Base-by-base conservation (phyloP, 1,284 basidiomycete species). In the Gastroboletus turbinatus region DNA sequence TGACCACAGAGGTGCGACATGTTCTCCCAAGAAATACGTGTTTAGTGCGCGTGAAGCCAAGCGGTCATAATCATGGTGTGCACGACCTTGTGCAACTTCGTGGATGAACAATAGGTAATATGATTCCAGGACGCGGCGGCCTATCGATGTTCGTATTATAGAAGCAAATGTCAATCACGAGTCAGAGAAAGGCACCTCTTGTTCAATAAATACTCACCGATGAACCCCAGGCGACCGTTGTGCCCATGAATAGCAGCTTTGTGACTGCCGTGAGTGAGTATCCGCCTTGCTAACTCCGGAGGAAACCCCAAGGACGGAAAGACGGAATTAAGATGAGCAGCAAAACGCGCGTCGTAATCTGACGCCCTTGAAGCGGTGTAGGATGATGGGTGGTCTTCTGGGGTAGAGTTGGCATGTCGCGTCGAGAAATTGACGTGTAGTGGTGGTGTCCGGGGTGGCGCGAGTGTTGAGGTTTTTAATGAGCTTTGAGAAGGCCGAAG, bases 221-320 rank as follows among this genome's bases (percentile, higher is more conserved):
- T 77, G 63, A 92, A 92, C 35, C 80, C 76, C 39, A 89, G 70
- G 10, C 83, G 81, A 44, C 78, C 82, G 63, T 91, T 92, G 69
- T 91, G 87, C 2, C 88, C 87, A 52, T 82, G 69, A 45, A 75
- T 67, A 30, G 86, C 83, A 56, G 81, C 77, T 48, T 76, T 78
- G 69, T 90, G 89, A 72, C 87, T 90, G 6, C 78, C 77, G 67
- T 92, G 90, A 3, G 90, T 92, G 59, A 92, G 74, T 64, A 90
- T 79, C 57, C 89, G 82, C 60, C 78, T 76, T 8, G 88, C 85
- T 38, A 90, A 76, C 60, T 88, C 85, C 9, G 77, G 75, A 8
- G 87, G 82, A 68, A 92, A 92, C 50, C 82, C 74, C 50, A 92
- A 74, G 21, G 85, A 81, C 10, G 79, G 73, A 64, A 92, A 89